Evolutionary conservation across 1,139 yeast species (phyloP).

Genomic region (Geotrichum histeridarum): DNA sequence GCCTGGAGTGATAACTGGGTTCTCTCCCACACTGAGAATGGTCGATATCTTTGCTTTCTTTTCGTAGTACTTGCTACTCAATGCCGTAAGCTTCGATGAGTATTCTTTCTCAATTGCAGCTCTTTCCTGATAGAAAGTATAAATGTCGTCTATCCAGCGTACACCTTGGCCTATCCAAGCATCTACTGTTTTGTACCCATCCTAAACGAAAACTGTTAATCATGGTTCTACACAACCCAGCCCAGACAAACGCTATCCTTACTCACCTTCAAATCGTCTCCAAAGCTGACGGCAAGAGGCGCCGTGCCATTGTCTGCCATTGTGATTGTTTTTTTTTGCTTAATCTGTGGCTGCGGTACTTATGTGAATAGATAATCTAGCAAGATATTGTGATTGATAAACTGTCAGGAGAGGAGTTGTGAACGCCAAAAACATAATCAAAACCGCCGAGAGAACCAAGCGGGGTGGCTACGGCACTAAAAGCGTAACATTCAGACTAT

Average conservation of each 20-base stretch:
- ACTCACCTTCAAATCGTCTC: constrained; percentile 38
- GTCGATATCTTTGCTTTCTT: constrained; percentile 70
- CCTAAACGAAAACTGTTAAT: constrained; percentile 55
- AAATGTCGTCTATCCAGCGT: constrained; percentile 72
- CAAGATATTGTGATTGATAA: too few species aligned
- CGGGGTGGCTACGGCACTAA: too few species aligned
- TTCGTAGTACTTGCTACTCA: constrained; percentile 67
- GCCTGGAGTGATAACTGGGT: constrained; percentile 89
- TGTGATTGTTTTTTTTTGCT: not conserved
- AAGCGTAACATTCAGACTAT: too few species aligned
- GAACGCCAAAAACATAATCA: too few species aligned
- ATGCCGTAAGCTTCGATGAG: constrained; percentile 56
- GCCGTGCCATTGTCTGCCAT: constrained; percentile 16
- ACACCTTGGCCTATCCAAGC: constrained; percentile 68
- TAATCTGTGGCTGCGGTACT: too few species aligned
- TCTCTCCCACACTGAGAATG: constrained; percentile 78
- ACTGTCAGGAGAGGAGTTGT: too few species aligned
- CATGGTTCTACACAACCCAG: constrained; percentile 3
- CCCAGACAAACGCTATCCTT: constrained; percentile 25
- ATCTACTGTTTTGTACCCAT: constrained; percentile 68
- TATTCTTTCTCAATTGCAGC: constrained; percentile 80
- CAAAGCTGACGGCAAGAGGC: constrained; percentile 33
- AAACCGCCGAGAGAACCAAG: too few species aligned
- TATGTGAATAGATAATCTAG: too few species aligned
- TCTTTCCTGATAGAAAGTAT: constrained; percentile 77